These are phyloP conservation scores for Leishmania turanica DNA, from an alignment of 208 protist genomes.

Conservation along the genomic window DNA sequence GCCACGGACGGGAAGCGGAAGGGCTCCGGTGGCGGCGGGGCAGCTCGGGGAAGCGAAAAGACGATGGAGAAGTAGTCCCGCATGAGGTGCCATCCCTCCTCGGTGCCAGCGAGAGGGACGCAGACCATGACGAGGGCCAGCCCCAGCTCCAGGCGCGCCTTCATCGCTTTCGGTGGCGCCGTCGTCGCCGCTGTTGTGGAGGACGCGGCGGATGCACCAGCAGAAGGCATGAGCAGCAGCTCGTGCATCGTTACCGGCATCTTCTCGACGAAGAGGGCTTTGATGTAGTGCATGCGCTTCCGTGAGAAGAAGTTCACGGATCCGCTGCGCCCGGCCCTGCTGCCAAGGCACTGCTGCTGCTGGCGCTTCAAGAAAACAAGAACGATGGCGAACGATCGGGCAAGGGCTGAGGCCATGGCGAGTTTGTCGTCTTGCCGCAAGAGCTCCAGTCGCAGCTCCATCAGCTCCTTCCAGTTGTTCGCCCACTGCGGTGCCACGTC, in stretches of 20 bases:
- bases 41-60: slow-evolving; percentile 5
- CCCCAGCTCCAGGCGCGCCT: slow-evolving; percentile 42
- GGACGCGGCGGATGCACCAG: not conserved
- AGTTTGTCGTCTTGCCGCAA: slow-evolving; percentile 60
- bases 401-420: slow-evolving; percentile 47
- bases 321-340: not conserved
- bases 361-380: slow-evolving; percentile 53
- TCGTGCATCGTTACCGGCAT: slow-evolving; percentile 73
- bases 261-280: slow-evolving; percentile 56
- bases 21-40: not conserved
- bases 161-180: slow-evolving; percentile 9
- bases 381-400: slow-evolving; percentile 44
- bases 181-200: not conserved
- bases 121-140: slow-evolving; percentile 52
- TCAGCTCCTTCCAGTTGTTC: slow-evolving; percentile 75
- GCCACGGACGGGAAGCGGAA: slow-evolving; percentile 24
- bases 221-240: slow-evolving; percentile 28
- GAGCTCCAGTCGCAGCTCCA: slow-evolving; percentile 61
- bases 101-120: slow-evolving; percentile 44
- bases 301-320: slow-evolving; percentile 22
- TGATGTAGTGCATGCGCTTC: slow-evolving; percentile 38
- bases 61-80: slow-evolving; percentile 55
- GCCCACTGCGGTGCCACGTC: slow-evolving; percentile 55
- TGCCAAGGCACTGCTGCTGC: slow-evolving; percentile 19
- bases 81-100: slow-evolving; percentile 61